These are phyloP conservation scores for Exserohilum turcica DNA, from an alignment of 2,329 filamentous ascomycete genomes.

Conservation along the genomic window DNA sequence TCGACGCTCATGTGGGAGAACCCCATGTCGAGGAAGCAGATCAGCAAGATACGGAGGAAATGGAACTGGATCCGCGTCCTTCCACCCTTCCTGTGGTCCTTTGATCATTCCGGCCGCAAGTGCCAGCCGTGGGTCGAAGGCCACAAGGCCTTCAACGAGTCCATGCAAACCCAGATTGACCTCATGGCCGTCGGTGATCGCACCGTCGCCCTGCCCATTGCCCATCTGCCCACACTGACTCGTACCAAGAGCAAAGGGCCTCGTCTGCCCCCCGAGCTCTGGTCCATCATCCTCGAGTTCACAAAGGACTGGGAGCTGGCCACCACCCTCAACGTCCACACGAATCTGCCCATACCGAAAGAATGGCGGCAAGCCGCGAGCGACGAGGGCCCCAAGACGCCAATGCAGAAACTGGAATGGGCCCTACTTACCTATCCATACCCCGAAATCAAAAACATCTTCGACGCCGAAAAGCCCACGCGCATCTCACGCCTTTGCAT, in stretches of 20 bases:
- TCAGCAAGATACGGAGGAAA: constrained; percentile 79
- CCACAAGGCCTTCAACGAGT: constrained; percentile 73
- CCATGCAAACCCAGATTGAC: constrained; percentile 77
- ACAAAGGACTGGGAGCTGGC: constrained; percentile 91
- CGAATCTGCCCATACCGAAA: constrained; percentile 72
- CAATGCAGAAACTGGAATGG: constrained; percentile 82
- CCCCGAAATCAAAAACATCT: constrained; percentile 72
- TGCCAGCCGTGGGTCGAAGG: constrained; percentile 58
- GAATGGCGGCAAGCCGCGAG: constrained; percentile 72
- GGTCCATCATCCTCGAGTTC: constrained; percentile 84
- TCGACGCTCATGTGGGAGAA: constrained; percentile 88
- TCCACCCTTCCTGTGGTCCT: constrained; percentile 81
- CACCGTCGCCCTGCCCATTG: constrained; percentile 52
- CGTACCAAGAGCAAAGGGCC: constrained; percentile 46
- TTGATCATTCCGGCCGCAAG: constrained; percentile 61
- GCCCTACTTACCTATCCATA: constrained; percentile 76
- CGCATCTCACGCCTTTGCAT: constrained; percentile 82
- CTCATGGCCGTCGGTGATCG: constrained; percentile 75
- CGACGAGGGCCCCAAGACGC: constrained; percentile 69
- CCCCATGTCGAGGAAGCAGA: constrained; percentile 83
- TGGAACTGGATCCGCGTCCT: constrained; percentile 88
- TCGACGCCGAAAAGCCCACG: constrained; percentile 71
- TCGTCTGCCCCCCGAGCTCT: constrained; percentile 79
- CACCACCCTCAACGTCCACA: constrained; percentile 78
- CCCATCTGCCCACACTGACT: constrained; percentile 41